Evolutionary conservation across 202 grass and related monocot species (phyloP).

Genomic region (Carex arenaria): DNA sequence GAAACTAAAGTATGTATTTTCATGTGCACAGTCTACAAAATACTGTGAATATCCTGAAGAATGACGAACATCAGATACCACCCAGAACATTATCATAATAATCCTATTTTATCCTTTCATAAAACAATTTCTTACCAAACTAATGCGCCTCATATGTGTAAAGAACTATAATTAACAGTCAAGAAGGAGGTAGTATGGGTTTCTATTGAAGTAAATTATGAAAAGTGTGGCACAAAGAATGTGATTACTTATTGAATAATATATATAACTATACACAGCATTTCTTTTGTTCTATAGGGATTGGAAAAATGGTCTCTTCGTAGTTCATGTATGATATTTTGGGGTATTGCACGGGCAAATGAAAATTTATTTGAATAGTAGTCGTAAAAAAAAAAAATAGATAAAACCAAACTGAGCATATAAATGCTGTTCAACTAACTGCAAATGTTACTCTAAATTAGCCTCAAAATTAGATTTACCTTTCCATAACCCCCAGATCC

Average conservation of each 20-base stretch:
- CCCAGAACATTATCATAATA: not conserved
- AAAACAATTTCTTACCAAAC: not conserved
- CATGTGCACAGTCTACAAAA: not conserved
- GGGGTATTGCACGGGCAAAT: not conserved
- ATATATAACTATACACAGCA: not conserved
- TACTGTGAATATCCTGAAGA: not conserved
- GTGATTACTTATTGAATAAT: not conserved
- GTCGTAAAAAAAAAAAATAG: no score
- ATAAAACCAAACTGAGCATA: conserved; percentile 3
- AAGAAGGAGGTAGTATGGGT: not conserved
- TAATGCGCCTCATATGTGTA: not conserved
- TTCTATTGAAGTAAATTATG: not conserved
- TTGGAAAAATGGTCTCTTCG: not conserved
- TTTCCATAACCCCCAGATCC: conserved; percentile 77
- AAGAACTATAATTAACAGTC: not conserved
- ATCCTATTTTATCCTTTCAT: not conserved
- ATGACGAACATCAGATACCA: not conserved
- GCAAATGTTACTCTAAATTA: not conserved
- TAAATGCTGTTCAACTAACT: not conserved
- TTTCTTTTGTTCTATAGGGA: not conserved
- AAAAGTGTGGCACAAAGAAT: not conserved
- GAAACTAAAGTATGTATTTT: no score
- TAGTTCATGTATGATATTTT: not conserved
- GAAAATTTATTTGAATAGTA: not conserved
- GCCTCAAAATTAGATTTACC: conserved; percentile 25